Conservation (phyloP, 2,329 filamentous ascomycete species). For the Didymella lethalis region DNA sequence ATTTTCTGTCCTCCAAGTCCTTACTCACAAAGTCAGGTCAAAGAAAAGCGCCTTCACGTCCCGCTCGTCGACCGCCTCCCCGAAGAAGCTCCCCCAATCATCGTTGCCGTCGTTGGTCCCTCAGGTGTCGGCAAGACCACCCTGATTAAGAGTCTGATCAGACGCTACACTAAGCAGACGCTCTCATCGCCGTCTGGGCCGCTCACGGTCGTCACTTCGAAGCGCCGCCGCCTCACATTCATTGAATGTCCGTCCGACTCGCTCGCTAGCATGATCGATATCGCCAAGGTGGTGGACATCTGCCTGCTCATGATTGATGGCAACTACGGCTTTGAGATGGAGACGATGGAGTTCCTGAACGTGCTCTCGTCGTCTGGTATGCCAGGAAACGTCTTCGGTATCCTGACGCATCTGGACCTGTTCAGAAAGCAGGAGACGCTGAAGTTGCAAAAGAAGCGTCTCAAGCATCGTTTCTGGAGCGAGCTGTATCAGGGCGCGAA, state of each 20-base stretch:
- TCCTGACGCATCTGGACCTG: conserved; percentile 93
- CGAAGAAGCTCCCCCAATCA: conserved; percentile 90
- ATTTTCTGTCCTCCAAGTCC: not conserved
- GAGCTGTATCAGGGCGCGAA: conserved; percentile 97
- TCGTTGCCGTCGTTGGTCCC: conserved; percentile 93
- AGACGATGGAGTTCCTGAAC: conserved; percentile 99
- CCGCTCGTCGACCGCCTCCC: conserved; percentile 94
- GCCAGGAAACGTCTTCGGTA: conserved; percentile 98
- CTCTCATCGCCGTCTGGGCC: conserved; percentile 89
- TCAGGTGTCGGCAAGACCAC: conserved; percentile 96
- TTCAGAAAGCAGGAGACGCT: conserved; percentile 93
- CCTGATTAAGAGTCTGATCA: conserved; percentile 90
- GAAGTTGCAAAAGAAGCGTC: conserved; percentile 91
- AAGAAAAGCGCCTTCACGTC: conserved; percentile 95
- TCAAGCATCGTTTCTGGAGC: conserved; percentile 96
- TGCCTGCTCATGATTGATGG: conserved; percentile 98
- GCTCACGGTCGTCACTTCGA: conserved; percentile 95
- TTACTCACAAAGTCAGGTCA: conserved; percentile 66
- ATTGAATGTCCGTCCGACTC: conserved; percentile 95
- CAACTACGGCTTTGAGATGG: conserved; percentile 99
- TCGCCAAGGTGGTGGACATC: conserved; percentile 97
- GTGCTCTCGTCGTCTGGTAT: conserved; percentile 93
- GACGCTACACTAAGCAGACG: conserved; percentile 94
- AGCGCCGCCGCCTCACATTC: conserved; percentile 92
- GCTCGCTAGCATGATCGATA: conserved; percentile 93